Conservation (phyloP, 257 asterid species). For the Petunia axillaris region DNA sequence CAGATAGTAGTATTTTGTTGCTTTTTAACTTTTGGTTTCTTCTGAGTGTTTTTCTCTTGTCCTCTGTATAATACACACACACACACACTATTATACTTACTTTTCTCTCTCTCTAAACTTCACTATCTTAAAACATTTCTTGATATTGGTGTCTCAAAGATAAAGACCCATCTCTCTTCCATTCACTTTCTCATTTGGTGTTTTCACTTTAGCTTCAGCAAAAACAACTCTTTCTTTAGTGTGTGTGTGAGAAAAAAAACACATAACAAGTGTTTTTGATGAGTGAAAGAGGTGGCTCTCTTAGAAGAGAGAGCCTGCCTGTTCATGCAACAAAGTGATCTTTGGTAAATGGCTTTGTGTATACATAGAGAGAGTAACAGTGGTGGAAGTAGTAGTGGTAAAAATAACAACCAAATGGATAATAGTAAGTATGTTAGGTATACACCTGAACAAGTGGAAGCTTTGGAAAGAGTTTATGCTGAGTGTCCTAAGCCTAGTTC, state of each 20-base stretch:
- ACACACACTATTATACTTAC: not conserved
- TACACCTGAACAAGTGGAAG: constrained; percentile 98
- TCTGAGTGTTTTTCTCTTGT: not conserved
- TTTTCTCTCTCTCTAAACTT: not conserved
- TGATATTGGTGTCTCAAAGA: not conserved
- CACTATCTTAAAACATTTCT: not conserved
- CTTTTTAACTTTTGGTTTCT: constrained; percentile 11
- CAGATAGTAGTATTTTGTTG: not conserved
- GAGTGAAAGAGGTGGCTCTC: constrained; percentile 95
- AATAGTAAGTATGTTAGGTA: constrained; percentile 89
- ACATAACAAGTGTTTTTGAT: constrained; percentile 34
- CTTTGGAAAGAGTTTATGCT: constrained; percentile 84
- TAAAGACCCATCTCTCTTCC: not conserved
- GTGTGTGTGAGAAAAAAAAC: not conserved
- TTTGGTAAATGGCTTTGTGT: constrained; percentile 52
- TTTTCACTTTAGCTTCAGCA: constrained; percentile 19
- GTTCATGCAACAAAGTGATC: constrained; percentile 55
- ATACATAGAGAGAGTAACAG: constrained; percentile 56
- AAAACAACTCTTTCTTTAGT: not conserved
- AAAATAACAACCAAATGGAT: constrained; percentile 65
- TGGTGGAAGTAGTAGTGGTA: constrained; percentile 47
- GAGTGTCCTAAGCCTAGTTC: constrained; percentile 98
- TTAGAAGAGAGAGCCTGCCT: constrained; percentile 82
- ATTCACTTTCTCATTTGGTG: not conserved
- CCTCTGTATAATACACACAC: not conserved